Conservation (phyloP, 2,329 filamentous ascomycete genomes). For the Hymenoscyphus fructigenus region DNA sequence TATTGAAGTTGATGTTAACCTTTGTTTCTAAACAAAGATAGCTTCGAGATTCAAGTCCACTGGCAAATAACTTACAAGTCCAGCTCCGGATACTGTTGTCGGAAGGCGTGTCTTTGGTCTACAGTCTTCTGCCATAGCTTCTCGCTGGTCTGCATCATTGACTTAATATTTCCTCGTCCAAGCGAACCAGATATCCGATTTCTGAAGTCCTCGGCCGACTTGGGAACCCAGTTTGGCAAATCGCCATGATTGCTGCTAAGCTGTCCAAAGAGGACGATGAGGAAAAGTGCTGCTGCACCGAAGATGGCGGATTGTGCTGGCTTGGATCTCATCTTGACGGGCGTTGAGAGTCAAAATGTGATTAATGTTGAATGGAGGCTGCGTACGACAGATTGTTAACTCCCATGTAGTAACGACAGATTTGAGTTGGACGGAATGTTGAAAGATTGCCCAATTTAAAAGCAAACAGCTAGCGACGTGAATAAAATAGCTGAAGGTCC, state of each 20-base stretch:
- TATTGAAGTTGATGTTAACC: slow-evolving; percentile 7
- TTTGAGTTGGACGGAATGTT: not conserved
- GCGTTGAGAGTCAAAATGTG: not conserved
- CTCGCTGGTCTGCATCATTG: slow-evolving; percentile 29
- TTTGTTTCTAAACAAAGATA: not conserved
- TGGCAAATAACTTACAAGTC: slow-evolving; percentile 29
- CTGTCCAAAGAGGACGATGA: slow-evolving; percentile 18
- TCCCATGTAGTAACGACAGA: not conserved
- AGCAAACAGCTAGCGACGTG: not conserved
- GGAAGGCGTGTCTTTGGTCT: slow-evolving; percentile 34
- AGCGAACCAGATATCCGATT: slow-evolving; percentile 14
- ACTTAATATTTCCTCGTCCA: slow-evolving; percentile 18
- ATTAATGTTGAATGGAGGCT: not conserved
- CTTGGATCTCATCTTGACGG: slow-evolving; percentile 11
- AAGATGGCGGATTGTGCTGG: slow-evolving; percentile 18
- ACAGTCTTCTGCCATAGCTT: slow-evolving; percentile 35
- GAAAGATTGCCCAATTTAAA: not conserved
- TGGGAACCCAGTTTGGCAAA: slow-evolving; percentile 8
- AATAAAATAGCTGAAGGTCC: too few species aligned
- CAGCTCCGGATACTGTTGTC: slow-evolving; percentile 27
- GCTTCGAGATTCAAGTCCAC: not conserved
- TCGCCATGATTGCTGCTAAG: slow-evolving; percentile 8
- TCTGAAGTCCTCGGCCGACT: slow-evolving; percentile 3
- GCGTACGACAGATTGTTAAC: not conserved
- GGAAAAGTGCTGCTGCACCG: slow-evolving; percentile 14